Conservation (phyloP, 768 basidiomycete genomes). For the Tephrocybe sp. region DNA sequence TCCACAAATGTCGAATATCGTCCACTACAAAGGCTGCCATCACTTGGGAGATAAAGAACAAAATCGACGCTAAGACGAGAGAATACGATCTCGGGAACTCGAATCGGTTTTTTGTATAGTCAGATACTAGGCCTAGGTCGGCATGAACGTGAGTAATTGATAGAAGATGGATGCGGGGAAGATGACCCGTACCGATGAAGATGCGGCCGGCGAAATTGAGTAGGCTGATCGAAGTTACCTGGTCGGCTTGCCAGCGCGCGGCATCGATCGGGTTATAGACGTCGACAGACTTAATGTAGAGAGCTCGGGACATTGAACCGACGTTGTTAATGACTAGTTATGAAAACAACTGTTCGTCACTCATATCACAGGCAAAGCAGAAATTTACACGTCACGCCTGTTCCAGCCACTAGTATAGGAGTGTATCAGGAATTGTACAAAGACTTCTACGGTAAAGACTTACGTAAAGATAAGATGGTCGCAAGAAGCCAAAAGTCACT, state of each 20-base stretch:
- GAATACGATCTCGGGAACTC: slow-evolving; percentile 67
- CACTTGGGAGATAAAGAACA: slow-evolving; percentile 76
- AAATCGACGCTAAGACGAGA: slow-evolving; percentile 58
- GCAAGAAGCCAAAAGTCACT: slow-evolving; percentile 35
- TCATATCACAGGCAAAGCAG: background rate
- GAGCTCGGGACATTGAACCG: slow-evolving; percentile 68
- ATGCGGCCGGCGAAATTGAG: slow-evolving; percentile 83
- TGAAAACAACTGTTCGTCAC: no score
- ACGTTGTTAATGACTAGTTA: slow-evolving; percentile 75
- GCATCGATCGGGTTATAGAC: slow-evolving; percentile 67
- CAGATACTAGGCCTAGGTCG: slow-evolving; percentile 67
- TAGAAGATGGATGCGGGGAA: background rate
- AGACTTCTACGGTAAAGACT: slow-evolving; percentile 35
- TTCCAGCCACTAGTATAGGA: slow-evolving; percentile 59
- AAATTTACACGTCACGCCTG: slow-evolving; percentile 72
- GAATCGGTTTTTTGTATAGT: slow-evolving; percentile 57
- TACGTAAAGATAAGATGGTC: slow-evolving; percentile 54
- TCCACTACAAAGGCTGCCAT: slow-evolving; percentile 55
- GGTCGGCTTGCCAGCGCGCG: slow-evolving; percentile 75
- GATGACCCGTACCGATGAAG: slow-evolving; percentile 56
- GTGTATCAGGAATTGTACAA: background rate
- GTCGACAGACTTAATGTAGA: slow-evolving; percentile 60
- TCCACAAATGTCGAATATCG: slow-evolving; percentile 70
- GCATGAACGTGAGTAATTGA: no score
- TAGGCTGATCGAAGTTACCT: slow-evolving; percentile 81